Base-by-base conservation (phyloP, 106 monocot genomes). In the Apostasia ramifera region DNA sequence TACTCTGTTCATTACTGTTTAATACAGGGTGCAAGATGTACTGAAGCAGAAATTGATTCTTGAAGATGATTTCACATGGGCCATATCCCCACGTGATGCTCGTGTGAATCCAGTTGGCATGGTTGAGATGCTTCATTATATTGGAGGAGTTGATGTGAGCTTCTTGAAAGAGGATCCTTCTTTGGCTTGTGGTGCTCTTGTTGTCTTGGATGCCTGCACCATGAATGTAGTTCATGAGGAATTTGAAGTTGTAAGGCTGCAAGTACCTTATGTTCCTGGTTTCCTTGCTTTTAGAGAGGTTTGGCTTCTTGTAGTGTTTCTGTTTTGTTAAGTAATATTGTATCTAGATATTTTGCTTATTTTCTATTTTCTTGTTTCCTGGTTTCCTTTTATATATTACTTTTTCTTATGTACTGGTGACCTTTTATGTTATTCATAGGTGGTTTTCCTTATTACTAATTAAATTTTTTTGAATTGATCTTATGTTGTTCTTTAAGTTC, bases 281-380 rank as follows among this genome's bases (percentile, higher is more conserved):
- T 91, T 95, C 66, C 88, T 95, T 66, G 95, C 95, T 56, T 95
- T 95, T 58, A 81, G 91, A 76, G 91, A 95, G 85, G 90, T 94
- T 60, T 52, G 43, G 42, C 2, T 12, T 43, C 67, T 13, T 13
- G 14, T 12, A 10, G 14, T 13, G 3, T 67, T 50, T 6, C 46
- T 54, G 67, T 45, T 53, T 71, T 54, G 43, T 3, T 13, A 4
- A 6, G 8, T 53, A 4, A 48, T 42, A 6, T 13, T 2, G n/a
- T 64, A 56, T 50, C 13, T 56, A 56, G n/a, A 47, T 49, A 13
- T 61, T 38, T 47, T 53, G 1, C 2, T 39, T 38, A 4, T 58
- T 11, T 41, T 76, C 47, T 47, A 9, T 5, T 41, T 44, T 42
- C 5, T 49, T 38, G 4, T 13, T 38, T 40, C 26, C 26, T 26